Evolutionary conservation across 371 early-diverging fungal species (phyloP), one percentile per base, ranked within the genome.

Genomic region (Caulochytrium protostelioides): DNA sequence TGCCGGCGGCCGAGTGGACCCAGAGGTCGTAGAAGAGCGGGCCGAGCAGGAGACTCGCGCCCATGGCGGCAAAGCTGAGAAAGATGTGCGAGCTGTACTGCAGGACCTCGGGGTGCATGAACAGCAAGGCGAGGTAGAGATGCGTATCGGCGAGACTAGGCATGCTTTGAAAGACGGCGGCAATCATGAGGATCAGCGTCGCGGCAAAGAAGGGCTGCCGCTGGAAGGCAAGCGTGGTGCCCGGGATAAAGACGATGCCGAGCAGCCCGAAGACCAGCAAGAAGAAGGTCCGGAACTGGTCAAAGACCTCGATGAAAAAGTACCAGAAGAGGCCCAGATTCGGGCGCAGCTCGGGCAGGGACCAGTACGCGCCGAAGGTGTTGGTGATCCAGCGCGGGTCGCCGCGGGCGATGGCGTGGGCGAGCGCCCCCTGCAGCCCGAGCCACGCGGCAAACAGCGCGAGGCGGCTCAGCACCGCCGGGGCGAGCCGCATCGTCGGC

Each of bases 221-320:
- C 81, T 60, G 41, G 29, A 83, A 61, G 14, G 70, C 62, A 41
- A 83, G 60, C 8, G 77, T 53, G 1, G 89, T 48, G 0, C 94
- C 94, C 0, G 75, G 60, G 1, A 68, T 66, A 54, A 83, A 89
- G 9, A 81, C 68, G 27, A 86, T 71, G 2, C 67, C 71, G 20
- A 79, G 74, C 24, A 91, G 62, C 50, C 89, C 91, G 50, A 92
- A 87, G 3, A 85, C 85, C 12, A 75, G 51, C 50, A 83, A 46
- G 55, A 90, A 95, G 50, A 92, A 90, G 0, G 70, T 51, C 30
- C 91, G 72, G 64, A 91, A 95, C 40, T 85, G 83, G 42, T 90
- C 87, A 65, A 95, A 95, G 53, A 95, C 83, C 49, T 95, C 92
- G 28, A 82, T 87, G 56, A 91, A 86, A 46, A 92, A 87, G 57